Conservation (phyloP, 2,329 filamentous ascomycete species). For the Colletotrichum scovillei region DNA sequence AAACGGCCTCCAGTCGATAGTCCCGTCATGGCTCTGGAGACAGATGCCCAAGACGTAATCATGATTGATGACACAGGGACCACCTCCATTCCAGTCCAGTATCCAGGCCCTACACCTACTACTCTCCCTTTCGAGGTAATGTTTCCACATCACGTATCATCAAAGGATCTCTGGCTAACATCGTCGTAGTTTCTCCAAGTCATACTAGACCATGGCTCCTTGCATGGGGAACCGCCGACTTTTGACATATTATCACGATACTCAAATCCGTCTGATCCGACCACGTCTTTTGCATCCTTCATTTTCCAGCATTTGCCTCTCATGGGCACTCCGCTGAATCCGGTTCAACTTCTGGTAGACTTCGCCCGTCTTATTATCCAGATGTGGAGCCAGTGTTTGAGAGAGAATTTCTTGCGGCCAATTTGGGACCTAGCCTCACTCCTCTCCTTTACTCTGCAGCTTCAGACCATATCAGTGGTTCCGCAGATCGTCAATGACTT, state of each 20-base stretch:
- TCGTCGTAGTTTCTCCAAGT: conserved; percentile 66
- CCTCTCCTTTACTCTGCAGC: conserved; percentile 71
- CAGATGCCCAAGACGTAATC: conserved; percentile 54
- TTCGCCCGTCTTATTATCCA: conserved; percentile 73
- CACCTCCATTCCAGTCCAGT: background rate
- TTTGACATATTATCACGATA: conserved; percentile 76
- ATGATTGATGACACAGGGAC: conserved; percentile 45
- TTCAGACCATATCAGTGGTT: conserved; percentile 69
- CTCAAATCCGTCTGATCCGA: conserved; percentile 72
- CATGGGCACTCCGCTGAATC: conserved; percentile 61
- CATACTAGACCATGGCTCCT: conserved; percentile 71
- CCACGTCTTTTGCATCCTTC: conserved; percentile 72
- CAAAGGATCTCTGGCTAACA: conserved; percentile 37
- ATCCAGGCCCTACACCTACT: conserved; percentile 19
- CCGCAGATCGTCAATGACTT: conserved; percentile 69
- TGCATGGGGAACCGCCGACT: conserved; percentile 67
- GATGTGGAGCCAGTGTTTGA: conserved; percentile 75
- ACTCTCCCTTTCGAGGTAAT: conserved; percentile 57
- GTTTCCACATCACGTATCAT: conserved; percentile 36
- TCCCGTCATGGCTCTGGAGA: conserved; percentile 71
- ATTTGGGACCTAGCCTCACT: conserved; percentile 74
- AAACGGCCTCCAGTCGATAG: conserved; percentile 76
- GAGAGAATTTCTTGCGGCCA: conserved; percentile 72
- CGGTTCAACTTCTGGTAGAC: conserved; percentile 68
- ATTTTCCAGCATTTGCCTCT: conserved; percentile 75